Base-by-base conservation (phyloP, 345 rosid species). In the Aegle marmelos region DNA sequence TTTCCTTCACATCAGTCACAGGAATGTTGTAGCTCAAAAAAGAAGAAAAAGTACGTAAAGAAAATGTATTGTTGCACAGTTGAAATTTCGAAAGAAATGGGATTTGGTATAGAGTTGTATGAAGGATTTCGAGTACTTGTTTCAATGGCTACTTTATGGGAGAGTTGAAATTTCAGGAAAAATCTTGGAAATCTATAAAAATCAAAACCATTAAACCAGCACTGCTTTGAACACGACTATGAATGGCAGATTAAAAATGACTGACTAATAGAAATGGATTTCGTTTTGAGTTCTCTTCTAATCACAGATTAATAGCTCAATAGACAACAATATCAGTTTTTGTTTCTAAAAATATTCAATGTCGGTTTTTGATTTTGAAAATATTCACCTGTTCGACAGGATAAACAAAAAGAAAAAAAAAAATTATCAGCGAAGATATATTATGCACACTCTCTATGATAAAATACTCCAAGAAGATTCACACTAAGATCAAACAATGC, bases 401-500 rank as follows among this genome's bases (percentile, higher is more conserved):
- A 30, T 48, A 75, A 63, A 22, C n/a, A 36, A 25, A 28, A 50
- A 14, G 17, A 17, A 3, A 2, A 10, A 71, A 41, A n/a, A 57
- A 41, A 5, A 6, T 65, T 61, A 16, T 37, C 16, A 30, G 59
- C 14, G 50, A 10, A 41, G 34, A 31, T 41, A 30, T 21, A 17
- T 64, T 56, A 57, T 61, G 70, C 21, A 67, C 37, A 24, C 70
- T 62, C 57, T 21, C 45, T 45, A 45, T 48, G 70, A 11, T 14
- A 25, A 74, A 17, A 39, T 39, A 63, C 2, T 54, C 33, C 34
- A 30, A 65, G 53, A 56, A 65, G 53, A 56, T 25, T 19, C 64
- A 65, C 34, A 28, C 22, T 41, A 68, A 11, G 24, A 59, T 2
- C 9, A 79, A 45, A 70, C 31, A 76, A 10, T 74, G 56, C 81